These are phyloP conservation scores for Fusarium domesticum DNA, from an alignment of 2,329 filamentous ascomycete species.

Conservation along the genomic window DNA sequence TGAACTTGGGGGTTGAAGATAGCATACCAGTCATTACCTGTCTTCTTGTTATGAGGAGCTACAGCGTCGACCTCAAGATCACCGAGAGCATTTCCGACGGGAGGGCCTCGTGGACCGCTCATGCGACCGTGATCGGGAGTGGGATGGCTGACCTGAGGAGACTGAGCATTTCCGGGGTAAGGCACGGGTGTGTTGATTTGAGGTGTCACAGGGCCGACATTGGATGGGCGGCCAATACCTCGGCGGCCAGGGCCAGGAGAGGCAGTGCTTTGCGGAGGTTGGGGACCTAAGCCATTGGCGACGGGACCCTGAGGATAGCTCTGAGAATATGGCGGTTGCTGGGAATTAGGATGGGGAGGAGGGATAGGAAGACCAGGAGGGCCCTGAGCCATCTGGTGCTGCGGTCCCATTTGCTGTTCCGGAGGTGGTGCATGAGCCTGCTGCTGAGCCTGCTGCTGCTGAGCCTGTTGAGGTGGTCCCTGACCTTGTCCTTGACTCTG, in stretches of 20 bases:
- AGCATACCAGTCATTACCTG: conserved; percentile 89
- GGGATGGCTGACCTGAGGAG: conserved; percentile 83
- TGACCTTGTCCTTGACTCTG: conserved; percentile 52
- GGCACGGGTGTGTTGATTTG: conserved; percentile 87
- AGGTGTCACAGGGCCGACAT: conserved; percentile 74
- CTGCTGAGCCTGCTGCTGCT: conserved; percentile 37
- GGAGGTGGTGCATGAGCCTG: conserved; percentile 62
- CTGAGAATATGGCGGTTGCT: conserved; percentile 71
- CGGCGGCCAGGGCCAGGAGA: conserved; percentile 82
- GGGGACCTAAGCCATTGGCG: conserved; percentile 71
- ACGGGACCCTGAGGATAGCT: conserved; percentile 59
- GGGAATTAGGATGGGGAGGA: conserved; percentile 58
- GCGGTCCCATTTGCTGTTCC: conserved; percentile 55
- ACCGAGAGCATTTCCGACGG: conserved; percentile 64
- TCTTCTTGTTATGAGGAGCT: conserved; percentile 82
- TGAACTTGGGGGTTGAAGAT: conserved; percentile 93
- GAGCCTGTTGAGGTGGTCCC: conserved; percentile 47
- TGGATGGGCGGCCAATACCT: conserved; percentile 63
- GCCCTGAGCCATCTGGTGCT: conserved; percentile 66
- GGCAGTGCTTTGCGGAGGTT: conserved; percentile 78
- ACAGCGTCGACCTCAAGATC: conserved; percentile 86
- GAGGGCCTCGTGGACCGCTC: conserved; percentile 48
- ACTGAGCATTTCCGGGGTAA: conserved; percentile 78
- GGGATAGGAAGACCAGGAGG: conserved; percentile 63
- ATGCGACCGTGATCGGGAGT: conserved; percentile 65